phyloP scores from a whole-genome alignment of 2,329 filamentous ascomycete genomes.

The Xylaria sp. region DNA sequence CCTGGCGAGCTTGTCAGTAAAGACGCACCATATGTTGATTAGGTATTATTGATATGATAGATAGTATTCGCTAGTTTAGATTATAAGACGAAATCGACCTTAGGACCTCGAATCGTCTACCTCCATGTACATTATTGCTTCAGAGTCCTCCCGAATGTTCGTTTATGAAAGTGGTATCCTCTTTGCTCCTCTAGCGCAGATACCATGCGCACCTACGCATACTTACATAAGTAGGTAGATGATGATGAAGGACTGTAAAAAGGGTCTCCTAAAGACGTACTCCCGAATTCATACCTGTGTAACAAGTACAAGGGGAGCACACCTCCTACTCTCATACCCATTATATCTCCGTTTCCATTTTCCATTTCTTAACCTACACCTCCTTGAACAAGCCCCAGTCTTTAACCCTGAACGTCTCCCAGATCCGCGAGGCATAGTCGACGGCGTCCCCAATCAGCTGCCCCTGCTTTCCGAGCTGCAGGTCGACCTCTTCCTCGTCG shows the following conservation, averaged over 20 bases:
- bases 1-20: background rate
- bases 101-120: background rate
- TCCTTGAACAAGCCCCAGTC: constrained; percentile 80
- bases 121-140: background rate
- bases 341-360: background rate
- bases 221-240: background rate
- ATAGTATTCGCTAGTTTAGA: constrained; percentile 7
- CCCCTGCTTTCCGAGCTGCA: constrained; percentile 71
- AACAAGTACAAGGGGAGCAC: background rate
- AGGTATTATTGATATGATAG: constrained; percentile 2
- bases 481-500: constrained; percentile 75
- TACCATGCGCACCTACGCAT: background rate
- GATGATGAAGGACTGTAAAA: background rate
- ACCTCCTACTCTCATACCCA: background rate
- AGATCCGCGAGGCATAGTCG: constrained; percentile 74
- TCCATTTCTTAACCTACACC: constrained; percentile 36
- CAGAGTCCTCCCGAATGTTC: background rate
- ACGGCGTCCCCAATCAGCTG: constrained; percentile 74
- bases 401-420: constrained; percentile 79
- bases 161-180: background rate
- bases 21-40: background rate
- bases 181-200: background rate
- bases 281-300: background rate
- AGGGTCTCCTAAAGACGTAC: background rate
- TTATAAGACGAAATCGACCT: constrained; percentile 15